These are phyloP conservation scores for Phytophthora cryptogea DNA, from an alignment of 352 stramenopile species.

Conservation along the genomic window DNA sequence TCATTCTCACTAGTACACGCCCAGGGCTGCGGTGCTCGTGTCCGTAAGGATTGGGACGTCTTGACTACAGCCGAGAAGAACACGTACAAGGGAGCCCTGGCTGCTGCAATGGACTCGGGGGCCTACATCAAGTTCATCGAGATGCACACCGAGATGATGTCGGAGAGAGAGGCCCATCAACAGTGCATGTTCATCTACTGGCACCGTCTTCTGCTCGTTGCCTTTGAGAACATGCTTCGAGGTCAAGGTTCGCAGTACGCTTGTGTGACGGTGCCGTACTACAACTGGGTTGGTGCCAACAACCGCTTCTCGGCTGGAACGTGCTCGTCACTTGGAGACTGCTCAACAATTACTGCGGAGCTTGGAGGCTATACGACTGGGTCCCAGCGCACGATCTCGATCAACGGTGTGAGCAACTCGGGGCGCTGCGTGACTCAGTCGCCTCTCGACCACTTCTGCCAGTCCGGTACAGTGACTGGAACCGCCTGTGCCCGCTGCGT, in stretches of 20 bases:
- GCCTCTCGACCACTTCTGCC: conserved; percentile 64
- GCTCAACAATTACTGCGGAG: conserved; percentile 44
- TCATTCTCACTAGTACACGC: not conserved
- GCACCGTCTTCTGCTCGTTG: conserved; percentile 67
- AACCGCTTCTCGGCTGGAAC: conserved; percentile 36
- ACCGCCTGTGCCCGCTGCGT: conserved; percentile 4
- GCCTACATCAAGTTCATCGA: conserved; percentile 64
- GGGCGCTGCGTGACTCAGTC: conserved; percentile 44
- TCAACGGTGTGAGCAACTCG: conserved; percentile 47
- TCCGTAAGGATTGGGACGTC: conserved; percentile 48
- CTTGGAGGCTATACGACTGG: conserved; percentile 44
- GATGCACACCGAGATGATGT: conserved; percentile 68
- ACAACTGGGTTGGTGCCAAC: conserved; percentile 70
- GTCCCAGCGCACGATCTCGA: conserved; percentile 29
- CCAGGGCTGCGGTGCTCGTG: conserved; percentile 34
- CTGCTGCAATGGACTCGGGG: conserved; percentile 55
- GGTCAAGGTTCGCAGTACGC: conserved; percentile 48
- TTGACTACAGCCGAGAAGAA: conserved; percentile 38
- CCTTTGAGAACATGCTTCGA: conserved; percentile 87
- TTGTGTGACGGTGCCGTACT: conserved; percentile 84
- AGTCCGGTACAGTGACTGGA: conserved; percentile 39
- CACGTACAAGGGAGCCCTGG: conserved; percentile 52
- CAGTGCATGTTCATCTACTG: conserved; percentile 87
- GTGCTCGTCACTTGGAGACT: conserved; percentile 52
- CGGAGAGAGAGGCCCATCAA: conserved; percentile 49